Evolutionary conservation across 768 basidiomycete species (phyloP).

Genomic region (Serendipita indica): DNA sequence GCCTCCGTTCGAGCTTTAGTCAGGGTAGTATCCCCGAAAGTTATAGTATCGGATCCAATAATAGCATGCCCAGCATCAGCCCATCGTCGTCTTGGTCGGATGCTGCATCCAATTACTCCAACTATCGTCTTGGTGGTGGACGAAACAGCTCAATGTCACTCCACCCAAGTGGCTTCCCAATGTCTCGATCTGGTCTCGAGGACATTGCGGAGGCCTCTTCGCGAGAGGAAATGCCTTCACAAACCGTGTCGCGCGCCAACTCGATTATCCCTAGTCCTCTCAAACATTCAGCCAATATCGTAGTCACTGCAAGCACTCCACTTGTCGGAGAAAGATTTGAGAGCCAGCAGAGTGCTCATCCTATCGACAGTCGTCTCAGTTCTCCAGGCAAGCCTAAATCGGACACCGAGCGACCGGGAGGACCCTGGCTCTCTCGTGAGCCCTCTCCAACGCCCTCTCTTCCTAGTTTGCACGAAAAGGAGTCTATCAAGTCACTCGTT

Average conservation of each 20-base stretch:
- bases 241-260: neutral
- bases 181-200: slow-evolving; percentile 8
- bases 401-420: neutral
- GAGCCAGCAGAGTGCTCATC: neutral
- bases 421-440: slow-evolving; percentile 4
- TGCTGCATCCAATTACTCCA: neutral
- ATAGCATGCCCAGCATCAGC: neutral
- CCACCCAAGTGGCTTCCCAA: neutral
- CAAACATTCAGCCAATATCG: neutral
- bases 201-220: slow-evolving; percentile 1
- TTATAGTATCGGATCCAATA: neutral
- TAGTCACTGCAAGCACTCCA: slow-evolving; percentile 6
- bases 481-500: neutral
- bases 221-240: neutral
- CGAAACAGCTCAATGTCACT: neutral
- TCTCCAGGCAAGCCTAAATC: neutral
- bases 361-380: neutral
- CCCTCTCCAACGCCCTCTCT: slow-evolving; percentile 3
- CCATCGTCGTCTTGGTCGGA: slow-evolving; percentile 1
- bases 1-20: neutral
- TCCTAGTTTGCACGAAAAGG: neutral
- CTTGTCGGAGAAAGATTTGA: neutral
- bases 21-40: neutral
- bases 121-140: neutral
- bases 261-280: neutral